Percentiles rank a stretch among this genome's conserved stretches.
Conservation (phyloP, 805 yeast genomes). For the Candida vartiovaarae region DNA sequence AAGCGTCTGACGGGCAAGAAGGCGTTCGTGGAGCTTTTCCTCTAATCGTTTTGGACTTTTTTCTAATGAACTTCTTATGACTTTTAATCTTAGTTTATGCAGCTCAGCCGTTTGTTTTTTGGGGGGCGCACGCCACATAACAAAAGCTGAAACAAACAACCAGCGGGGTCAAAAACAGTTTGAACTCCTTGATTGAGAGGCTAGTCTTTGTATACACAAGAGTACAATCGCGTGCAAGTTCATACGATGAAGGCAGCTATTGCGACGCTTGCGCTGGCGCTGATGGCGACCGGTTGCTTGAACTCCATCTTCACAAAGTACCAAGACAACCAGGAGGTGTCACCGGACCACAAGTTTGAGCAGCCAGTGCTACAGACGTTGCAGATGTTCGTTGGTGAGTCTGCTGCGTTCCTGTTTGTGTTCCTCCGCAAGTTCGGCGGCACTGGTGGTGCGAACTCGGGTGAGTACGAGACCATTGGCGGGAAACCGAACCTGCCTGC, state of each 20-base stretch:
- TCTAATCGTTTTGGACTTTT: constrained; percentile 14
- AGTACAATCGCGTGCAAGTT: too few relatives aligned
- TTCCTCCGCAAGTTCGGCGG: constrained; percentile 13
- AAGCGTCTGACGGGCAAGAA: constrained; percentile 36
- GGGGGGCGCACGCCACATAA: too few relatives aligned
- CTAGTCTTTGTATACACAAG: too few relatives aligned
- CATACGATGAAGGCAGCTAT: constrained; percentile 10
- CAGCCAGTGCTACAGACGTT: constrained; percentile 76
- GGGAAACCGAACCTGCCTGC: constrained; percentile 15
- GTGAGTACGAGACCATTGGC: not conserved
- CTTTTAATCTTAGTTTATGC: too few relatives aligned
- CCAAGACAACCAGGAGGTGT: constrained; percentile 71
- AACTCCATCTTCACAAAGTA: constrained; percentile 70
- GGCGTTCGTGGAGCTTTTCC: constrained; percentile 49
- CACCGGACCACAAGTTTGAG: constrained; percentile 45
- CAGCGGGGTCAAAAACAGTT: too few relatives aligned
- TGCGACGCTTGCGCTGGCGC: constrained; percentile 32
- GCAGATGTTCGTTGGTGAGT: constrained; percentile 78
- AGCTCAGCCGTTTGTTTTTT: too few relatives aligned
- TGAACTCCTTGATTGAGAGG: too few relatives aligned
- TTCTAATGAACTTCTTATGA: too few relatives aligned
- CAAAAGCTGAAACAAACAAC: too few relatives aligned
- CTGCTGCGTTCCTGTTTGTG: constrained; percentile 39
- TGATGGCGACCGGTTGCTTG: constrained; percentile 60
- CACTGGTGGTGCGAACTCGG: not conserved